A percentile compares a stretch with the other conserved stretches of the same genome.
Conservation (phyloP, 2,329 filamentous ascomycete species). For the Sphaerulina musiva region DNA sequence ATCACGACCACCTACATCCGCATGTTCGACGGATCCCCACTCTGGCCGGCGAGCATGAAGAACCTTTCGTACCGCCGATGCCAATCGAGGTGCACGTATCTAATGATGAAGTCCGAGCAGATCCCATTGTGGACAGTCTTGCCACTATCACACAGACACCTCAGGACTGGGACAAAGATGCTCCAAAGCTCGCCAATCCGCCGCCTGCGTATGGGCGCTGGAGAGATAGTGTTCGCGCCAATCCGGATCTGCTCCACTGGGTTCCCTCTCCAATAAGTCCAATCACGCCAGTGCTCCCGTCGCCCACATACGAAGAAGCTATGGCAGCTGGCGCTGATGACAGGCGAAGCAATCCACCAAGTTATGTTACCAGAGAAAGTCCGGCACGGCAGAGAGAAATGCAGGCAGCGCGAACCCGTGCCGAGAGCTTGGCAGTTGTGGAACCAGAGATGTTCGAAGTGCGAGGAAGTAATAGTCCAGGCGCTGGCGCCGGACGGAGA, state of each 20-base stretch:
- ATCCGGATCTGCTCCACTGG: slow-evolving; percentile 78
- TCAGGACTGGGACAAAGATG: slow-evolving; percentile 23
- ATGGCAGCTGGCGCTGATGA: slow-evolving; percentile 17
- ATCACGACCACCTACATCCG: slow-evolving; percentile 34
- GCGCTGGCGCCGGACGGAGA: slow-evolving; percentile 1
- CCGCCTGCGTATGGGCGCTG: slow-evolving; percentile 83
- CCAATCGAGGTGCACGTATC: slow-evolving; percentile 69
- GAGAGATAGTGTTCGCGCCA: slow-evolving; percentile 74
- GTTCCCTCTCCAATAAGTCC: slow-evolving; percentile 22
- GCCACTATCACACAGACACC: slow-evolving; percentile 29
- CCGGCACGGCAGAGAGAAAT: slow-evolving; percentile 23
- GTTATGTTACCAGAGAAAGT: slow-evolving; percentile 27
- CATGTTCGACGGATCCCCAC: slow-evolving; percentile 18
- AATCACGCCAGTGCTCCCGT: slow-evolving; percentile 24
- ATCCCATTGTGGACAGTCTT: slow-evolving; percentile 19
- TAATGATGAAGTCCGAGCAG: slow-evolving; percentile 43
- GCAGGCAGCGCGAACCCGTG: slow-evolving; percentile 20
- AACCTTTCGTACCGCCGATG: slow-evolving; percentile 58
- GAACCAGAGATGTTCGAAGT: slow-evolving; percentile 30
- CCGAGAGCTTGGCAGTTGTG: slow-evolving; percentile 15
- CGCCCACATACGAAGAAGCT: slow-evolving; percentile 31
- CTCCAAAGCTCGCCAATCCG: slow-evolving; percentile 35
- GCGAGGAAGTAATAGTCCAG: slow-evolving; percentile 6
- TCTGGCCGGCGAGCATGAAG: slow-evolving; percentile 5
- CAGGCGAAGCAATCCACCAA: slow-evolving; percentile 22